phyloP scores from a whole-genome alignment of 148 eudicot species.

The Oxyria digyna region DNA sequence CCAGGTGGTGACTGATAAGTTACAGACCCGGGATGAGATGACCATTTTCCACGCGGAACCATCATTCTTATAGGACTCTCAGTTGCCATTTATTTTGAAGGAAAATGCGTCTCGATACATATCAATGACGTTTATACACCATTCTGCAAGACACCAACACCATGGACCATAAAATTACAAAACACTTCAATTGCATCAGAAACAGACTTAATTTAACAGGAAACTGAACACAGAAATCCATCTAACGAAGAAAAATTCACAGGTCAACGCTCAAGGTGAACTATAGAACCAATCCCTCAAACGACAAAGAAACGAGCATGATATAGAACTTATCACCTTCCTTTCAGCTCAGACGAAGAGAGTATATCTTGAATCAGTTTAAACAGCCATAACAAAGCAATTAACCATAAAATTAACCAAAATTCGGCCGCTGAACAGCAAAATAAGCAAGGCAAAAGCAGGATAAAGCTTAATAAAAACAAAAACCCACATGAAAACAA shows the following conservation, averaged over 20 bases:
- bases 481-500: constrained; percentile 12
- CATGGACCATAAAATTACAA: not conserved
- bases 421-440: not conserved
- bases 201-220: not conserved
- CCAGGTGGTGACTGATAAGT: constrained; percentile 24
- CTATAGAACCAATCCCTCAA: not conserved
- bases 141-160: constrained; percentile 16
- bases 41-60: constrained; percentile 50
- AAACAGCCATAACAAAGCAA: not conserved
- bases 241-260: not conserved
- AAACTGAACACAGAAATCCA: not conserved
- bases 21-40: constrained; percentile 36
- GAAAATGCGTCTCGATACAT: constrained; percentile 8
- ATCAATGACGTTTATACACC: constrained; percentile 13
- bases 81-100: constrained; percentile 53
- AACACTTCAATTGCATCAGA: not conserved
- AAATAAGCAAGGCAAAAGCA: not conserved
- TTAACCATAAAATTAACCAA: not conserved
- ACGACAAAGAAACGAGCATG: not conserved
- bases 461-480: not conserved
- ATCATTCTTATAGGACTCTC: constrained; percentile 69
- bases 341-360: not conserved
- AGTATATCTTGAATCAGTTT: not conserved
- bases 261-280: not conserved
- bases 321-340: not conserved